A percentile compares a stretch with the other conserved stretches of the same genome.
These are phyloP conservation scores for Wilhelminamyces savonicus DNA, from an alignment of 805 yeast species.

Conservation along the genomic window DNA sequence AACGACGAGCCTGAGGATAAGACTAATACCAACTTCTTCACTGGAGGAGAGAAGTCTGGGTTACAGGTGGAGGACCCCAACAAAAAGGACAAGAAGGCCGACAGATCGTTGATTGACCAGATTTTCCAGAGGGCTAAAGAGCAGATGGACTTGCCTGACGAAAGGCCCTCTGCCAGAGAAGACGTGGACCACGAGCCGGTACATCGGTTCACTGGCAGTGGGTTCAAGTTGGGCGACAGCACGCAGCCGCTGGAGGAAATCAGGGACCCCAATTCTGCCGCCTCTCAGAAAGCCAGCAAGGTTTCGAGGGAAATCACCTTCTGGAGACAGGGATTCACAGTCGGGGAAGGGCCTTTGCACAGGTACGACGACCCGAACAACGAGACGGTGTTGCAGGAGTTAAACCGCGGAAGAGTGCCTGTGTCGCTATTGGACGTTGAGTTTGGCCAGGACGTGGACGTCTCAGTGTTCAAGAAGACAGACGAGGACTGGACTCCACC, in stretches of 20 bases:
- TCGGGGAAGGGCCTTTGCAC: conserved; percentile 83
- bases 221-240: conserved; percentile 47
- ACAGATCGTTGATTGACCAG: conserved; percentile 52
- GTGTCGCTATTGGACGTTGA: conserved; percentile 72
- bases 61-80: conserved; percentile 75
- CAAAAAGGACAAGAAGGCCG: conserved; percentile 28
- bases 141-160: conserved; percentile 34
- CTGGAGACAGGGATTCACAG: conserved; percentile 95
- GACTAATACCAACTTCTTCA: conserved; percentile 50
- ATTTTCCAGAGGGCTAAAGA: conserved; percentile 60
- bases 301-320: conserved; percentile 82
- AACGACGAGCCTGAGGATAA: conserved; percentile 49
- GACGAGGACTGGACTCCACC: conserved; percentile 81
- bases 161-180: conserved; percentile 23
- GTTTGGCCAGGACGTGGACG: conserved; percentile 91
- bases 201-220: conserved; percentile 41
- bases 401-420: conserved; percentile 90
- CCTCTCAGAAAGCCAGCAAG: conserved; percentile 28
- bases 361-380: conserved; percentile 93
- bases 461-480: conserved; percentile 69
- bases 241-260: conserved; percentile 29
- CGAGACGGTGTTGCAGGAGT: conserved; percentile 65
- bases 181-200: conserved; percentile 11
- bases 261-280: conserved; percentile 20
- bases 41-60: conserved; percentile 72